Evolutionary conservation across 768 basidiomycete genomes (phyloP).

Genomic region (Trametes punicea): DNA sequence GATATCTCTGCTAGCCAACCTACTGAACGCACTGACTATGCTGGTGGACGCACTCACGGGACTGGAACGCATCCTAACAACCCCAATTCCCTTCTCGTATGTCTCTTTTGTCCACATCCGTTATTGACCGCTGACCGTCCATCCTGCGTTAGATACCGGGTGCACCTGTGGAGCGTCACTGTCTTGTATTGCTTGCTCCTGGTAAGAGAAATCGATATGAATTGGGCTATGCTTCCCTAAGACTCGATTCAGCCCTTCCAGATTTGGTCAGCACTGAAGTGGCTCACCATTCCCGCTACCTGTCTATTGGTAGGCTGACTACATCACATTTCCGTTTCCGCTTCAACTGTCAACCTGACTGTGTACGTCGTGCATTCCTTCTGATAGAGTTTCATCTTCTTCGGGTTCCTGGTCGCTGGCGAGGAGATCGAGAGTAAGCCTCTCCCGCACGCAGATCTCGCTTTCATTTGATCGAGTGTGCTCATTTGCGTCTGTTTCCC

Average conservation of each 20-base stretch:
- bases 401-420: constrained; percentile 70
- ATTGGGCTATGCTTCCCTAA: constrained; percentile 5
- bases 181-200: constrained; percentile 56
- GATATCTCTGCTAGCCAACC: constrained; percentile 34
- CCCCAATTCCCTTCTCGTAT: constrained; percentile 74
- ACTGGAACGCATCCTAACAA: constrained; percentile 69
- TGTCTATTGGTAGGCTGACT: constrained; percentile 41
- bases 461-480: constrained; percentile 3
- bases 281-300: constrained; percentile 66
- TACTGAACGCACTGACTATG: constrained; percentile 47
- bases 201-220: constrained; percentile 35
- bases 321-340: background rate
- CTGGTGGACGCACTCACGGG: constrained; percentile 66
- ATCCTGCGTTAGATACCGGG: constrained; percentile 46
- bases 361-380: background rate
- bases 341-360: background rate
- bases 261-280: constrained; percentile 50
- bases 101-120: constrained; percentile 19
- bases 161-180: constrained; percentile 68
- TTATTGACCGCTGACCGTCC: background rate
- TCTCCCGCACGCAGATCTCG: background rate
- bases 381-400: constrained; percentile 60
- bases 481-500: constrained; percentile 2
- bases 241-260: constrained; percentile 54
- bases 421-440: constrained; percentile 72